These are phyloP conservation scores for Penicillium freii DNA, from an alignment of 2,329 filamentous ascomycete species.

Conservation along the genomic window DNA sequence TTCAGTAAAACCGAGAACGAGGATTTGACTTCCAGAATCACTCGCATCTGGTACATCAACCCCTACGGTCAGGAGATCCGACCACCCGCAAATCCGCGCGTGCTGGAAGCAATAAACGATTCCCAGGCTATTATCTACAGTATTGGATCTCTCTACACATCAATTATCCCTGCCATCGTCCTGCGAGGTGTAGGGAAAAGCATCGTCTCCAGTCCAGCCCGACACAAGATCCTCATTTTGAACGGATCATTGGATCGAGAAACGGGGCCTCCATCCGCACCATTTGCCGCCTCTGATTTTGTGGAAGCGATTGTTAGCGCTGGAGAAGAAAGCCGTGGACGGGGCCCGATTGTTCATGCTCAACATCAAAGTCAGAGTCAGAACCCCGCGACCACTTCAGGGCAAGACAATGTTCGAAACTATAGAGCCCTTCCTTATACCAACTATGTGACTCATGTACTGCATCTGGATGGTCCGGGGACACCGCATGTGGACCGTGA, in stretches of 20 bases:
- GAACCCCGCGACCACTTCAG: conserved; percentile 6
- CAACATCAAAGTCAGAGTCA: conserved; percentile 2
- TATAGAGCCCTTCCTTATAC: conserved; percentile 51
- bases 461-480: conserved; percentile 71
- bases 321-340: conserved; percentile 64
- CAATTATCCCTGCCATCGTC: conserved; percentile 77
- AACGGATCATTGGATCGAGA: conserved; percentile 85
- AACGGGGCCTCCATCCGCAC: conserved; percentile 66
- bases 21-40: conserved; percentile 74
- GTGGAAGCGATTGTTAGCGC: conserved; percentile 75
- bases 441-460: conserved; percentile 76
- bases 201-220: conserved; percentile 51
- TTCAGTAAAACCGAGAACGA: conserved; percentile 80
- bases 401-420: conserved; percentile 9
- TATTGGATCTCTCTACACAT: conserved; percentile 92
- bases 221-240: conserved; percentile 76
- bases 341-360: conserved; percentile 21
- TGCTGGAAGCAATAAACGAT: conserved; percentile 64
- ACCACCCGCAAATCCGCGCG: conserved; percentile 77
- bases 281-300: conserved; percentile 77
- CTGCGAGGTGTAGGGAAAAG: conserved; percentile 71
- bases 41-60: conserved; percentile 94
- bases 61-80: conserved; percentile 96
- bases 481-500: conserved; percentile 69
- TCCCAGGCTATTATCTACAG: conserved; percentile 78